Evolutionary conservation across 495 filamentous ascomycete species (phyloP).

Genomic region (Penicillium manginii): DNA sequence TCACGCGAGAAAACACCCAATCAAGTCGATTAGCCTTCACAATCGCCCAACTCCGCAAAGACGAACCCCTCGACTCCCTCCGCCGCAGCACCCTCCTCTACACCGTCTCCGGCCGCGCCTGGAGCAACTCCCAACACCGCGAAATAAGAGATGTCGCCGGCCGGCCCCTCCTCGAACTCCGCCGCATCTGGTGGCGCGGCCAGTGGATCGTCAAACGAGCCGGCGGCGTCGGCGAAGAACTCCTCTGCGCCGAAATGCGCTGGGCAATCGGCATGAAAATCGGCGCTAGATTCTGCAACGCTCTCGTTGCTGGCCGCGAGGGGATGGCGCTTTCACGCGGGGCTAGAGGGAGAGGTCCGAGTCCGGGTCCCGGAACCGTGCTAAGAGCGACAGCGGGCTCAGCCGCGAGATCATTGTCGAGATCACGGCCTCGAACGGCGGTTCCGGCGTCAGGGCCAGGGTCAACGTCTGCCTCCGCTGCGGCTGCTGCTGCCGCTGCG

Average conservation of each 20-base stretch:
- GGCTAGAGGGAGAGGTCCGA: neutral
- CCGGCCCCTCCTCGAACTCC: constrained; percentile 21
- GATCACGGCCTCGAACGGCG: neutral
- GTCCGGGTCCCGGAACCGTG: neutral
- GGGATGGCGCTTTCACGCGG: neutral
- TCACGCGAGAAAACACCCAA: constrained; percentile 20
- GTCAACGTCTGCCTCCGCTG: neutral
- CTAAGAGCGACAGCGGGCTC: too few relatives aligned
- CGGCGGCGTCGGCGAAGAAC: constrained; percentile 18
- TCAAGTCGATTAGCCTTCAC: constrained; percentile 18
- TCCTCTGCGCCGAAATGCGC: constrained; percentile 10
- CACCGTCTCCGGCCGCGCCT: constrained; percentile 24
- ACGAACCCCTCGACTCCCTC: constrained; percentile 25
- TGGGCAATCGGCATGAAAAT: constrained; percentile 17
- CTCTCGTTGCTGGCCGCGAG: constrained; percentile 10
- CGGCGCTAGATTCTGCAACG: constrained; percentile 22
- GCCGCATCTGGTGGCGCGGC: constrained; percentile 24
- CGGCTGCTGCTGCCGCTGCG: neutral
- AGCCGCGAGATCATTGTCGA: neutral
- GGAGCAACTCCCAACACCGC: constrained; percentile 22
- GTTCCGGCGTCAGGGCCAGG: neutral
- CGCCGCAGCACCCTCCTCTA: constrained; percentile 21
- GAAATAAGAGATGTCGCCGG: constrained; percentile 21
- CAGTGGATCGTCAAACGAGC: constrained; percentile 22
- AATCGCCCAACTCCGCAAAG: constrained; percentile 21